Percentiles rank a stretch among this genome's conserved stretches.
These are phyloP conservation scores for Aquilaria agallochum DNA, from an alignment of 441 rosid genomes.

Conservation along the genomic window DNA sequence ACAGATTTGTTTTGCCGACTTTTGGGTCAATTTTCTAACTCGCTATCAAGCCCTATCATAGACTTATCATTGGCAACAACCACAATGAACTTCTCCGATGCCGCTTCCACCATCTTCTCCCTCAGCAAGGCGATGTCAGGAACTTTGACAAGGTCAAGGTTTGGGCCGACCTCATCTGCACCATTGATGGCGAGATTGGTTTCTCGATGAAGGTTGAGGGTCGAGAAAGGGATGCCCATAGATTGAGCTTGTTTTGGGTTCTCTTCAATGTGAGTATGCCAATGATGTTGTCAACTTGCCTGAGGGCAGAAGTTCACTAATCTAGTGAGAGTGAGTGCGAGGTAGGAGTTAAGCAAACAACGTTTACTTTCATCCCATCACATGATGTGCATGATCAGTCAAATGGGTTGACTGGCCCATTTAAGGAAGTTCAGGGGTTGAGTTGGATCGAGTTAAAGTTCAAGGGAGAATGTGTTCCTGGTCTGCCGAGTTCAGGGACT, in stretches of 20 bases:
- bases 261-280: constrained; percentile 84
- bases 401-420: too few relatives aligned
- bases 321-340: constrained; percentile 20
- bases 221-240: constrained; percentile 68
- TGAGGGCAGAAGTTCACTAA: constrained; percentile 56
- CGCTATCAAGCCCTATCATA: constrained; percentile 73
- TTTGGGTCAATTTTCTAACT: too few relatives aligned
- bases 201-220: constrained; percentile 58
- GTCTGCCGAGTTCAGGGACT: too few relatives aligned
- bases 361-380: too few relatives aligned
- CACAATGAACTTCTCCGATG: constrained; percentile 67
- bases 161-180: constrained; percentile 91
- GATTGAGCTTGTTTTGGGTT: constrained; percentile 81
- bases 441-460: too few relatives aligned
- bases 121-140: constrained; percentile 84
- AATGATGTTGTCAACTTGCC: constrained; percentile 61
- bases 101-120: constrained; percentile 94
- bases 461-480: too few relatives aligned
- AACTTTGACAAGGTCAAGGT: constrained; percentile 84
- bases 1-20: too few relatives aligned
- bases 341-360: too few relatives aligned
- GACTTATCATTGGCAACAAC: constrained; percentile 81
- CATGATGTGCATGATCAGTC: too few relatives aligned
- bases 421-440: too few relatives aligned
- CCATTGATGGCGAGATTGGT: constrained; percentile 94